A percentile compares a stretch with the other conserved stretches of the same genome.
These are phyloP conservation scores for Pulveroboletus frians DNA, from an alignment of 768 basidiomycete species.

Conservation along the genomic window DNA sequence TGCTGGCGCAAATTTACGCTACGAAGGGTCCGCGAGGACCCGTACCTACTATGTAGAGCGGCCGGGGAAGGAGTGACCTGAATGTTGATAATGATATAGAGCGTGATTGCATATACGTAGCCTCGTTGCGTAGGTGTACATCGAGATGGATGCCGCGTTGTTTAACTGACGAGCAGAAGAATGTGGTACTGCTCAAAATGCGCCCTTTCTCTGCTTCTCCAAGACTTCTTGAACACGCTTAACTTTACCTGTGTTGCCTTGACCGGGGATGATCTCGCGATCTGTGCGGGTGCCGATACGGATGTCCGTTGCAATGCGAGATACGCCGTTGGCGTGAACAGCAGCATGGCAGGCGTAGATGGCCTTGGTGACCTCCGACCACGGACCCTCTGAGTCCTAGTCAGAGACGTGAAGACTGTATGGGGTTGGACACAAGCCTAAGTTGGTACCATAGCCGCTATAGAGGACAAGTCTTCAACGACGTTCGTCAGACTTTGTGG, in stretches of 20 bases:
- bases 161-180: neutral
- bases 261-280: conserved; percentile 53
- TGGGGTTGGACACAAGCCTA: conserved; percentile 43
- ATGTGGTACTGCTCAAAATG: neutral
- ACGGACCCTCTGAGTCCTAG: conserved; percentile 61
- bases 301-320: conserved; percentile 85
- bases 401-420: conserved; percentile 1
- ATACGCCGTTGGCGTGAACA: conserved; percentile 70
- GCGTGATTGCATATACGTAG: neutral
- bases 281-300: conserved; percentile 89
- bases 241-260: conserved; percentile 78
- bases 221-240: conserved; percentile 78
- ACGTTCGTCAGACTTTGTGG: conserved; percentile 20
- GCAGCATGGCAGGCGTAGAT: conserved; percentile 91
- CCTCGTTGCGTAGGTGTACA: neutral
- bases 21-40: conserved; percentile 44
- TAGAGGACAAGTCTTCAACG: conserved; percentile 4
- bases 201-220: conserved; percentile 26
- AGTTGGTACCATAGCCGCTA: conserved; percentile 89
- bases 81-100: neutral
- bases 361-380: conserved; percentile 75
- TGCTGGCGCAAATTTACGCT: conserved; percentile 84
- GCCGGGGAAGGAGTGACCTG: neutral
- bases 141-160: neutral
- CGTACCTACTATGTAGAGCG: conserved; percentile 39